These are phyloP conservation scores for Aspergillus hiratsukae DNA, from an alignment of 2,329 filamentous ascomycete genomes.

Conservation along the genomic window DNA sequence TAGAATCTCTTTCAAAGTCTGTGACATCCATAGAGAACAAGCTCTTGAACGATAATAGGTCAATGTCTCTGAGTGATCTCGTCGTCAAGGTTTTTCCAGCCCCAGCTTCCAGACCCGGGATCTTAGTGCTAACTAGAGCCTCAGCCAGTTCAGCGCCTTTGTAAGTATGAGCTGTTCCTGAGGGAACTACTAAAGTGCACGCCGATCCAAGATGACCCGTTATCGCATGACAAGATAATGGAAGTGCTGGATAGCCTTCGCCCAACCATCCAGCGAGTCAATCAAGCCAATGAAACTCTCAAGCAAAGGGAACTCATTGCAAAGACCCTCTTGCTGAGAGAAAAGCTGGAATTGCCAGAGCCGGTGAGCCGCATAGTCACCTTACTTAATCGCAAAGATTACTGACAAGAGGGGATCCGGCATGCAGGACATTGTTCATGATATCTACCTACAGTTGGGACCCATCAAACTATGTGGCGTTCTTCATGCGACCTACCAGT, in stretches of 20 bases:
- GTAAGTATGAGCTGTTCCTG: slow-evolving; percentile 85
- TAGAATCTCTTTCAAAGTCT: slow-evolving; percentile 76
- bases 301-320: slow-evolving; percentile 66
- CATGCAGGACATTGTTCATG: slow-evolving; percentile 30
- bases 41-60: slow-evolving; percentile 63
- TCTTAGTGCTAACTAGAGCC: slow-evolving; percentile 9
- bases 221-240: slow-evolving; percentile 74
- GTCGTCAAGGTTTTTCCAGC: slow-evolving; percentile 69
- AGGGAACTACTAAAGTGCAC: slow-evolving; percentile 78
- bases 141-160: slow-evolving; percentile 86
- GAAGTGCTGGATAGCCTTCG: slow-evolving; percentile 67
- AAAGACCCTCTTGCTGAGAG: slow-evolving; percentile 80
- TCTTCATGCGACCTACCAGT: slow-evolving; percentile 78
- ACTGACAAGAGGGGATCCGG: slow-evolving; percentile 10
- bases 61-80: slow-evolving; percentile 76
- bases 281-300: slow-evolving; percentile 75
- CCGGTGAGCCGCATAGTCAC: slow-evolving; percentile 51
- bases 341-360: slow-evolving; percentile 69
- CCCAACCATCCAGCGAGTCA: slow-evolving; percentile 73
- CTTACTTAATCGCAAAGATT: neutral
- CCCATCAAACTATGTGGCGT: slow-evolving; percentile 77
- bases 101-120: slow-evolving; percentile 1
- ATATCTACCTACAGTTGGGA: slow-evolving; percentile 73
- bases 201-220: slow-evolving; percentile 77
- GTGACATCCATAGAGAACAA: slow-evolving; percentile 65